Evolutionary conservation across 345 rosid genomes (phyloP).

Genomic region (Hypericum androsaemum): DNA sequence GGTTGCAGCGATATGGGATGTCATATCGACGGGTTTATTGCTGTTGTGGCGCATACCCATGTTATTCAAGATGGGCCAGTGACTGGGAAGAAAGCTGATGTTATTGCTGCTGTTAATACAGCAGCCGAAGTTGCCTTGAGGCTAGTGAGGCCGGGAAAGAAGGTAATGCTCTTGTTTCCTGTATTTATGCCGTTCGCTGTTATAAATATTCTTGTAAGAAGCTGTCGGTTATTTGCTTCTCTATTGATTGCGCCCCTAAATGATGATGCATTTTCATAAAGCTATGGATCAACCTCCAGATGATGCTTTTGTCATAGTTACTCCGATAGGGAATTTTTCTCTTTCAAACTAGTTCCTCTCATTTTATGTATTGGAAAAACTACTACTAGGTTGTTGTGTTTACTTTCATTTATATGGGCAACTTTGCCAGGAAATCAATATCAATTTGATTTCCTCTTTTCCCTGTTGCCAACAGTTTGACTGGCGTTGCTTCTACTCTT

Average conservation of each 20-base stretch:
- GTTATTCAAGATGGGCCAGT: constrained; percentile 65
- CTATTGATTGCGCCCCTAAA: constrained; percentile 24
- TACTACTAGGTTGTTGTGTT: too few species aligned
- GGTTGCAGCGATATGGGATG: constrained; percentile 86
- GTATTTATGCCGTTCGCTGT: not conserved
- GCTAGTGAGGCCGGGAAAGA: constrained; percentile 94
- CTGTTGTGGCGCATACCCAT: constrained; percentile 84
- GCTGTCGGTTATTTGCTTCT: not conserved
- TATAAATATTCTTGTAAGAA: not conserved
- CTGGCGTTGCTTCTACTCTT: constrained; percentile 1
- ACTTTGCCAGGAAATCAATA: constrained; percentile 25
- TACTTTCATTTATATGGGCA: constrained; percentile 5
- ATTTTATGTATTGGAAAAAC: too few species aligned
- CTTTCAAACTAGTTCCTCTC: too few species aligned
- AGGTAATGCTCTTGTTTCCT: constrained; percentile 32
- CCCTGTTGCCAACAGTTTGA: constrained; percentile 19
- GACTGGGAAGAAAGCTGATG: constrained; percentile 77
- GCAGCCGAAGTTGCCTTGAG: constrained; percentile 98
- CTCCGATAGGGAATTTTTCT: constrained; percentile 45
- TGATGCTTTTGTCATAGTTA: constrained; percentile 83
- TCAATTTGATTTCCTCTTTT: constrained; percentile 24
- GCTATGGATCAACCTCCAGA: constrained; percentile 57
- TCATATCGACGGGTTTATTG: constrained; percentile 97
- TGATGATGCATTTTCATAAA: constrained; percentile 37
- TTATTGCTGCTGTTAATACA: constrained; percentile 81